phyloP scores from a whole-genome alignment of 2,329 filamentous ascomycete species.

The Albifimbria verrucaria region DNA sequence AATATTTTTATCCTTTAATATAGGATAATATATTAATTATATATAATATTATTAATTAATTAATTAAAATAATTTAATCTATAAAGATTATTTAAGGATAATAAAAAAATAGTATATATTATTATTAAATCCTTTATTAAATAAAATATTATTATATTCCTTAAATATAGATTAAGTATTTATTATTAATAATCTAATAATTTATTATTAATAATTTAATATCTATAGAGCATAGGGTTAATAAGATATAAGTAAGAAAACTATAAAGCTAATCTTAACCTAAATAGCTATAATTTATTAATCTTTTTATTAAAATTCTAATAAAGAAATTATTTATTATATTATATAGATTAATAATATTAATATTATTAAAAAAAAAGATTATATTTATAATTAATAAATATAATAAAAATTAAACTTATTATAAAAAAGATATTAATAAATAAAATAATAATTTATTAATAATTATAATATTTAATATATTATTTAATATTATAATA shows the following conservation, averaged over 20 bases:
- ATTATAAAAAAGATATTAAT: slow-evolving; percentile 1
- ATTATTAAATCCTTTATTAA: slow-evolving; percentile 4
- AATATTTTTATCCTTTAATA: slow-evolving; percentile 1
- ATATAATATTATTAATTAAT: background rate
- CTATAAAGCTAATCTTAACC: slow-evolving; percentile 3
- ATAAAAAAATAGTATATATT: background rate
- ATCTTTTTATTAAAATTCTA: background rate
- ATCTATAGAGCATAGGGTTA: background rate
- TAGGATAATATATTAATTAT: background rate
- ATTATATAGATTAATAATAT: background rate
- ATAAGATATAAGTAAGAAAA: background rate
- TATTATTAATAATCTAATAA: background rate
- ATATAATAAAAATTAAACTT: background rate
- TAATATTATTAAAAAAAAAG: background rate
- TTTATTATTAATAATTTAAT: slow-evolving; percentile 2
- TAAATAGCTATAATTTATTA: background rate
- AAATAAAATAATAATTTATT: background rate
- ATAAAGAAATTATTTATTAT: background rate
- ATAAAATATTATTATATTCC: background rate
- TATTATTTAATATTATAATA: background rate
- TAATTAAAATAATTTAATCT: background rate
- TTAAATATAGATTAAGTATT: background rate
- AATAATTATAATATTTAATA: slow-evolving; percentile 2
- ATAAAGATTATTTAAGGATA: slow-evolving; percentile 2
- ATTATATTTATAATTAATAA: slow-evolving; percentile 2